A percentile compares a stretch with the other conserved stretches of the same genome.
Conservation (phyloP, 352 stramenopile species). For the Pythium phragmiticola region DNA sequence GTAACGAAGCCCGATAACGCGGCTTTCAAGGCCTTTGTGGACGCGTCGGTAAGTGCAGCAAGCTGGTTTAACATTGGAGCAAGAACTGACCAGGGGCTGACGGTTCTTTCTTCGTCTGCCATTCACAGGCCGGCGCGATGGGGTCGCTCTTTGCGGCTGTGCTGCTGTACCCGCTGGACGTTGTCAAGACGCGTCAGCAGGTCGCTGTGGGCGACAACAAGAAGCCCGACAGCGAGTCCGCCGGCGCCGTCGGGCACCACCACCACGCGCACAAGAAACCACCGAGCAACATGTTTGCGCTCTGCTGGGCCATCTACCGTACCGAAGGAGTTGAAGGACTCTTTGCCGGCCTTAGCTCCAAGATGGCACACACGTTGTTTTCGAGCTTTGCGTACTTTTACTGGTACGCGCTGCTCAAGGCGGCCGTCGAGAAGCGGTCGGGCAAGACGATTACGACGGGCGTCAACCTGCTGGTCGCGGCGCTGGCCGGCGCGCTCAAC, state of each 20-base stretch:
- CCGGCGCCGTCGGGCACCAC: background rate
- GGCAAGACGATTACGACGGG: conserved; percentile 51
- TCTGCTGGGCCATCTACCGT: conserved; percentile 69
- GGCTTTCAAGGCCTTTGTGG: conserved; percentile 75
- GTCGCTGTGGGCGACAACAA: conserved; percentile 13
- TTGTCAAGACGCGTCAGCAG: conserved; percentile 77
- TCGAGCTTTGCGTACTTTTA: conserved; percentile 88
- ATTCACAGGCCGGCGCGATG: conserved; percentile 58
- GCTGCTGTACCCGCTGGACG: conserved; percentile 72
- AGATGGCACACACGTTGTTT: conserved; percentile 70
- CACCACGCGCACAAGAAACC: conserved; percentile 31
- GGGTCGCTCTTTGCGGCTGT: conserved; percentile 74
- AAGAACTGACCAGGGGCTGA: background rate
- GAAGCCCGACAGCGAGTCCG: background rate
- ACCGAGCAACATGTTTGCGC: conserved; percentile 46
- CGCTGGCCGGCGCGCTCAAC: conserved; percentile 79
- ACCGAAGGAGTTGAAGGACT: conserved; percentile 57
- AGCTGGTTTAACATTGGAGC: conserved; percentile 2
- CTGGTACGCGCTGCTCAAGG: conserved; percentile 84
- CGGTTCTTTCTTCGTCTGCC: background rate
- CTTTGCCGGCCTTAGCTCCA: conserved; percentile 71
- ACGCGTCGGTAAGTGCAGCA: conserved; percentile 54
- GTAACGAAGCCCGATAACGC: conserved; percentile 23
- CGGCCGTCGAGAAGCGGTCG: conserved; percentile 49
- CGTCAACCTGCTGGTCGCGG: conserved; percentile 75